A percentile compares a stretch with the other conserved stretches of the same genome.
Evolutionary conservation across 305 asterid genomes (phyloP).

Genomic region (Plantago coronopus): DNA sequence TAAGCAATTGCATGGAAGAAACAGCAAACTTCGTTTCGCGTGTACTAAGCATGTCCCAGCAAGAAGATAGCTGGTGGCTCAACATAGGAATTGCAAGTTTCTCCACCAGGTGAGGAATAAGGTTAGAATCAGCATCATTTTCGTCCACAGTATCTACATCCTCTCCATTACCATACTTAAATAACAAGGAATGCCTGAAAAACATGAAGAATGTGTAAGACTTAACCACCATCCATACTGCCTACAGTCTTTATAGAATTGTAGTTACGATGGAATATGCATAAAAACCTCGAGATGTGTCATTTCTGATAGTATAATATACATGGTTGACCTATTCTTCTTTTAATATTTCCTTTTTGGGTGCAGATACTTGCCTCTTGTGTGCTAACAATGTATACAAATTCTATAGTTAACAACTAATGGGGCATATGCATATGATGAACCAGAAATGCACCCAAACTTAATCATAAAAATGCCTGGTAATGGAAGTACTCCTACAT

Average conservation of each 20-base stretch:
- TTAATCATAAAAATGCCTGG: background rate
- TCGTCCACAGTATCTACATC: slow-evolving; percentile 38
- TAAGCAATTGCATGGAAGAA: slow-evolving; percentile 60
- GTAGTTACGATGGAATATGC: background rate
- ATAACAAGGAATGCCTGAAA: slow-evolving; percentile 82
- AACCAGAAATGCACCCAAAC: background rate
- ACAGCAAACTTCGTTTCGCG: slow-evolving; percentile 73
- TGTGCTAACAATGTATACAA: too few species aligned
- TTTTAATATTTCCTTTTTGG: too few species aligned
- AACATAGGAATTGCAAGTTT: slow-evolving; percentile 86
- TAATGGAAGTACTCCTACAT: background rate
- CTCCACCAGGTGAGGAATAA: slow-evolving; percentile 72
- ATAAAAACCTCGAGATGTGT: too few species aligned
- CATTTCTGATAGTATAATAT: too few species aligned
- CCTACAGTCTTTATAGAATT: background rate
- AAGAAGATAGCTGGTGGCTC: slow-evolving; percentile 59
- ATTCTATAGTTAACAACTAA: too few species aligned
- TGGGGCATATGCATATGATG: too few species aligned
- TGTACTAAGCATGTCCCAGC: slow-evolving; percentile 90
- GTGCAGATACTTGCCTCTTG: too few species aligned
- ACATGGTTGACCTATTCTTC: too few species aligned
- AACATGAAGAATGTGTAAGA: slow-evolving; percentile 1
- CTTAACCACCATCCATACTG: slow-evolving; percentile 4
- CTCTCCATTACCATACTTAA: slow-evolving; percentile 63
- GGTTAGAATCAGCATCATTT: slow-evolving; percentile 70